A percentile compares a stretch with the other conserved stretches of the same genome.
Evolutionary conservation across 2,329 filamentous ascomycete genomes (phyloP).

Genomic region (Atkinsonella texensis): DNA sequence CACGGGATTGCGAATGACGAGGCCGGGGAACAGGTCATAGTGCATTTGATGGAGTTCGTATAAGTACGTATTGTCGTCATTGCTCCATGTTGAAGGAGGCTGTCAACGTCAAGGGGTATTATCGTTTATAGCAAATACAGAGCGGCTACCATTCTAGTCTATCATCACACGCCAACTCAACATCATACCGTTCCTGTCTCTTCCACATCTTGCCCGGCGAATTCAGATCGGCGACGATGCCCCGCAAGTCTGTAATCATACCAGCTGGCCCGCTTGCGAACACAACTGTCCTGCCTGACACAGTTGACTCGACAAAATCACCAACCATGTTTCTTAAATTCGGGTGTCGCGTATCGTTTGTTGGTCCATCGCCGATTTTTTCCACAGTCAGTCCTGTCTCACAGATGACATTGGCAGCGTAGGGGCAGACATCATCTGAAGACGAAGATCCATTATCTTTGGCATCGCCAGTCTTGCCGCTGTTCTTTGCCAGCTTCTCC

Average conservation of each 20-base stretch:
- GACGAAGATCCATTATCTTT: conserved; percentile 13
- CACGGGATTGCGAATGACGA: too few species aligned
- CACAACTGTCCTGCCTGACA: conserved; percentile 39
- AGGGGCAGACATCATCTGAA: conserved; percentile 15
- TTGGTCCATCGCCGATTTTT: conserved; percentile 17
- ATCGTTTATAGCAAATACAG: neutral
- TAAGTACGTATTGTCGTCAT: too few species aligned
- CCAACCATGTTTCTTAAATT: conserved; percentile 33
- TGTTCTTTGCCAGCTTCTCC: conserved; percentile 10
- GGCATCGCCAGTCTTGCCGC: conserved; percentile 8
- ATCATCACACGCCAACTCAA: conserved; percentile 47
- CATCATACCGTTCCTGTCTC: conserved; percentile 43
- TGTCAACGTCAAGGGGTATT: neutral
- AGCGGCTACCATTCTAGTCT: conserved; percentile 36
- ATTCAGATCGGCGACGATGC: conserved; percentile 41
- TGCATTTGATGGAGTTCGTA: too few species aligned
- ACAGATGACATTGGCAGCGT: conserved; percentile 9
- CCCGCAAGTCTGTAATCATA: conserved; percentile 47
- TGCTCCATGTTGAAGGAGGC: too few species aligned
- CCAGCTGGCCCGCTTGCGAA: conserved; percentile 48
- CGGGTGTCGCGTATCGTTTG: conserved; percentile 26
- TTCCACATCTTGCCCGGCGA: conserved; percentile 41
- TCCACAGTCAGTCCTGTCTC: conserved; percentile 15
- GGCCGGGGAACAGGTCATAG: too few species aligned
- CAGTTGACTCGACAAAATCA: conserved; percentile 34